Base-by-base conservation (phyloP, 2,329 filamentous ascomycete species). In the Phaeosphaeria sp. region DNA sequence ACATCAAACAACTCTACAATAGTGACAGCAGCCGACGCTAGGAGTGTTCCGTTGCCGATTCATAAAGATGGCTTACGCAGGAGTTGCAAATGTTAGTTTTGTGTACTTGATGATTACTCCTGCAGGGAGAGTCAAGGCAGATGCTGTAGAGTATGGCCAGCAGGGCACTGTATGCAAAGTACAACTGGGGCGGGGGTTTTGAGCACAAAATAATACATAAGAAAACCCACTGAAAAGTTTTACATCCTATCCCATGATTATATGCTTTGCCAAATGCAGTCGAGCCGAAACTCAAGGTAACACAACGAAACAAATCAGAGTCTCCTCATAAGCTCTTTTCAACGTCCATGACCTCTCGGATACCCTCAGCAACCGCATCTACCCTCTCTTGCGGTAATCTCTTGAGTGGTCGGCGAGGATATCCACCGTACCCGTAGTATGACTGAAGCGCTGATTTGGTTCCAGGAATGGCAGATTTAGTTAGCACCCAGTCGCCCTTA, bases 381-480 rank as follows among this genome's bases (percentile, higher is more conserved):
- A 84, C 80, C 69, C 81, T 82, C 41, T 84, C 86, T 69, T 87
- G 77, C 42, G 85, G 83, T 50, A 92, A 77, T 59, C 87, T 83
- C 82, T 88, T 89, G 64, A 93, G 83, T 52, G 92, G 92, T 68
- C 85, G 83, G 59, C 92, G 85, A 5, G 91, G 90, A 74, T 87
- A 87, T 3, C 90, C 90, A 25, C 92, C 92, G 74, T 96, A 96
- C 49, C 91, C 91, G 72, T 87, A 92, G 77, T 92, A 92, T 65
- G 82, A 87, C 81, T 95, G 88, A 67, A 96, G 88, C 11, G 90
- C 91, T 65, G 86, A 87, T 83, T 96, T 96, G 21, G 92, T 95
- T n/a, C 91, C 92, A 0, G 92, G 89, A 68, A 95, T 92, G 46
- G 90, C 90, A 0, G 89, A 84, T 80, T 93, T 93, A 60, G 92